These are phyloP conservation scores for Ustilago curta DNA, from an alignment of 1,284 basidiomycete species.

Conservation along the genomic window DNA sequence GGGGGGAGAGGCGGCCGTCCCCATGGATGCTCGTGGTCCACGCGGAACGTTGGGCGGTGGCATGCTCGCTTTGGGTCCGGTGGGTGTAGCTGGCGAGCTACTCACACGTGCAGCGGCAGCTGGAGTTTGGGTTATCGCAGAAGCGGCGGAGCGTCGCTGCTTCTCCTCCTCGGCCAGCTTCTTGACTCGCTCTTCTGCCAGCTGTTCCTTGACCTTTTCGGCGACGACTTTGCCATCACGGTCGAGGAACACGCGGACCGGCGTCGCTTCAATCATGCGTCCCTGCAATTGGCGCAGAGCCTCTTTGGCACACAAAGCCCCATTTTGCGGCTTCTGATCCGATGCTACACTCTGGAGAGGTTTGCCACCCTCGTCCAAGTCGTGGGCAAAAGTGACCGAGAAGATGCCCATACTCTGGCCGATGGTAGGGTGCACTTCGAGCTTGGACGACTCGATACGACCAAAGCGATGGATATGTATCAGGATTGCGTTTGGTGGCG, in stretches of 20 bases:
- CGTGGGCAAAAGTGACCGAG: slow-evolving; percentile 77
- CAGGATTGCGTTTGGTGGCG: slow-evolving; percentile 77
- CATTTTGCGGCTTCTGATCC: slow-evolving; percentile 40
- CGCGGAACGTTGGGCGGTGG: slow-evolving; percentile 33
- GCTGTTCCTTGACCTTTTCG: slow-evolving; percentile 29
- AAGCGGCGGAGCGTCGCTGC: slow-evolving; percentile 8
- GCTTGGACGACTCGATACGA: slow-evolving; percentile 78
- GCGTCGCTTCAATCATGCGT: slow-evolving; percentile 18
- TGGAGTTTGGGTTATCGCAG: slow-evolving; percentile 1
- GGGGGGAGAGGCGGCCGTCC: slow-evolving; percentile 8
- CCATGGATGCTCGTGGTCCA: slow-evolving; percentile 16
- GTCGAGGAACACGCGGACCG: slow-evolving; percentile 33
- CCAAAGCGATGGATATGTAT: slow-evolving; percentile 80
- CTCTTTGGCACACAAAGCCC: slow-evolving; percentile 37
- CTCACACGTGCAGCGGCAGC: slow-evolving; percentile 1
- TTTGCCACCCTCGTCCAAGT: slow-evolving; percentile 58
- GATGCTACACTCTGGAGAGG: slow-evolving; percentile 1
- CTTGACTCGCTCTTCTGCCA: slow-evolving; percentile 24
- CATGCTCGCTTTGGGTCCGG: slow-evolving; percentile 27
- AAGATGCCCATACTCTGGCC: slow-evolving; percentile 87
- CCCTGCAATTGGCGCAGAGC: slow-evolving; percentile 44
- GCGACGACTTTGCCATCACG: slow-evolving; percentile 31
- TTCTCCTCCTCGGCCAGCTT: slow-evolving; percentile 9
- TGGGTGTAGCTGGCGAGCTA: slow-evolving; percentile 22
- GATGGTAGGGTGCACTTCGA: slow-evolving; percentile 82